Evolutionary conservation across 352 stramenopile species (phyloP), one percentile per base, ranked within the genome.

Genomic region (Pythium vanterpoolii): DNA sequence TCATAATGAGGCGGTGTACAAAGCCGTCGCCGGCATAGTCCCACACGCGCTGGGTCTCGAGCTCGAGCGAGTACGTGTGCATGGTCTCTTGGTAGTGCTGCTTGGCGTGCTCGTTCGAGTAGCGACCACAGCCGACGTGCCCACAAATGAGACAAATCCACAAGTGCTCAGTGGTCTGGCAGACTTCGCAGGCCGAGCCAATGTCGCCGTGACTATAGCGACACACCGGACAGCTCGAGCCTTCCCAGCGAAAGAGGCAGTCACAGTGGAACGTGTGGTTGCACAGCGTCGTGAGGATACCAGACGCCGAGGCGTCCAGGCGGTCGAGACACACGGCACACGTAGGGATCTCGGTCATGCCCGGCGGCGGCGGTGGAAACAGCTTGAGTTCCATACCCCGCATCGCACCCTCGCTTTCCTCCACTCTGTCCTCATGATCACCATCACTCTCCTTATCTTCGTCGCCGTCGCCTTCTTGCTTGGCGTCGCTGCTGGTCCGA

Each of bases 201-300:
- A 96, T 95, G 62, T 98, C 92, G 39, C 90, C 89, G 71, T 98
- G 96, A 62, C 97, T 97, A 70, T 98, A 98, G 49, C 96, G 81
- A 72, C 96, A 99, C 36, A 99, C 96, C 1, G 96, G 95, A 61
- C 96, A 99, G 39, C 91, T 97, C 45, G 90, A 96, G 53, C 96
- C 95, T 78, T 98, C 83, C 87, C 95, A 98, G 50, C 89, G 88
- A 59, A 94, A 89, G 2, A 99, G 71, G 69, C 96, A 99, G 61
- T 98, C 89, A 52, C 96, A 96, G 76, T 99, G 96, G 69, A 99
- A 99, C 19, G 90, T 98, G 76, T 99, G 96, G 70, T 99, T 99
- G 74, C 96, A 99, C 45, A 98, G 81, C 24, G 96, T 99, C 28
- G 96, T 98, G 23, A 99, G 75, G 62, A 98, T 97, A 4, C 87